phyloP scores from a whole-genome alignment of 208 protist species.

The Leishmania tarentolae region DNA sequence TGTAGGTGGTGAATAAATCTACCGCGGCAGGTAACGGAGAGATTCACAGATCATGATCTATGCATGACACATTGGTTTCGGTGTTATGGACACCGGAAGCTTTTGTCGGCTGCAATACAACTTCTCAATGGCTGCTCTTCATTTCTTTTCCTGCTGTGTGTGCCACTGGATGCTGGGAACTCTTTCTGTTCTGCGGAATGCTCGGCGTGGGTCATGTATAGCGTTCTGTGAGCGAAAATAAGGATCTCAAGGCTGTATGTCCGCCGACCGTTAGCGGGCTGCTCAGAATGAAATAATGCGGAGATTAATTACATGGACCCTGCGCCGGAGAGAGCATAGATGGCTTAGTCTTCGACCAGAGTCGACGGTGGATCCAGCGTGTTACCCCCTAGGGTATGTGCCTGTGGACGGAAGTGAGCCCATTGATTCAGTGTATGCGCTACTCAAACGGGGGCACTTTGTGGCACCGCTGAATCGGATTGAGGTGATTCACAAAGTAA shows the following conservation, averaged over 20 bases:
- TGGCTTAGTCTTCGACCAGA: constrained; percentile 41
- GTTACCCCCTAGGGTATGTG: constrained; percentile 81
- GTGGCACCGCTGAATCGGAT: constrained; percentile 76
- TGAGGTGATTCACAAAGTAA: constrained; percentile 71
- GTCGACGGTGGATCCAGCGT: constrained; percentile 28
- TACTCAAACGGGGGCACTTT: constrained; percentile 80
- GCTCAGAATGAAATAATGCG: neutral
- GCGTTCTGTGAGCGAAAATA: neutral
- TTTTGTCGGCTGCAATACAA: no score
- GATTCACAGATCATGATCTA: no score
- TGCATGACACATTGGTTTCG: no score
- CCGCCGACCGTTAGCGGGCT: neutral
- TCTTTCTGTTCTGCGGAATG: no score
- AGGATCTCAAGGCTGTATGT: neutral
- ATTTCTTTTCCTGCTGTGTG: no score
- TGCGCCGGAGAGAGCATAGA: neutral
- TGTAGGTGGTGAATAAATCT: no score
- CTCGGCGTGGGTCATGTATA: neutral
- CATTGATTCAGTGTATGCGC: constrained; percentile 74
- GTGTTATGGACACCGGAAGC: no score
- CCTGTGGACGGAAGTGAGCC: constrained; percentile 80
- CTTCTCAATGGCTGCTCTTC: no score
- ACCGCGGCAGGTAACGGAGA: no score
- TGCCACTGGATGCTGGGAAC: no score
- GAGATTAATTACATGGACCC: no score